A percentile compares a stretch with the other conserved stretches of the same genome.
These are phyloP conservation scores for Syncephalastrum sp. DNA, from an alignment of 371 early-diverging fungal species.

Conservation along the genomic window DNA sequence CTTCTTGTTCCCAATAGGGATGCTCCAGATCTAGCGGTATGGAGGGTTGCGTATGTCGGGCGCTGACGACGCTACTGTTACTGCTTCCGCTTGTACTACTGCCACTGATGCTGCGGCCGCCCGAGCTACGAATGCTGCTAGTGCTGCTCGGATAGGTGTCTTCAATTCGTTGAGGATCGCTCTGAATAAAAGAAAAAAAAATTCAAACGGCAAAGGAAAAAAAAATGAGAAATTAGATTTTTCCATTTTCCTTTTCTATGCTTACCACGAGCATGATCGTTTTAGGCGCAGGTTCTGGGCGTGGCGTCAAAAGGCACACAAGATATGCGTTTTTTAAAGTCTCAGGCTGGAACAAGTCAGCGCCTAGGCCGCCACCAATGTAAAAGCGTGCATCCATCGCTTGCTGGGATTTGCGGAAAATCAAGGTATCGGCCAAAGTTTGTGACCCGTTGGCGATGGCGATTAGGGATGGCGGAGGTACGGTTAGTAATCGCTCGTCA, in stretches of 20 bases:
- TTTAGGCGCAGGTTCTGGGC: too few relatives aligned
- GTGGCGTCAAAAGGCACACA: slow-evolving; percentile 22
- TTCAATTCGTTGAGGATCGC: not conserved
- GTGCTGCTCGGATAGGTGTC: too few relatives aligned
- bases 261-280: too few relatives aligned
- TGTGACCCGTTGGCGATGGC: slow-evolving; percentile 19
- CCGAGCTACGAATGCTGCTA: not conserved
- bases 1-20: slow-evolving; percentile 1
- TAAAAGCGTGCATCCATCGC: slow-evolving; percentile 31
- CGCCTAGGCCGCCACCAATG: slow-evolving; percentile 63
- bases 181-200: not conserved
- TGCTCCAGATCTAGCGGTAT: not conserved
- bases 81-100: not conserved
- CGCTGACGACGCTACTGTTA: not conserved
- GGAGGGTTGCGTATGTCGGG: not conserved
- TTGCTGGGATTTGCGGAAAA: slow-evolving; percentile 1
- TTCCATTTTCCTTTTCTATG: slow-evolving; percentile 1
- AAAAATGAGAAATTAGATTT: slow-evolving; percentile 1
- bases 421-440: slow-evolving; percentile 13
- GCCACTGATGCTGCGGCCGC: not conserved
- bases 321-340: slow-evolving; percentile 34
- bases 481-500: slow-evolving; percentile 4
- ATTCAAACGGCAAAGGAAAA: not conserved
- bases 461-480: slow-evolving; percentile 4
- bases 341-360: slow-evolving; percentile 38